phyloP scores from a whole-genome alignment of 2,329 filamentous ascomycete species.

The Cytospora chrysosperma region DNA sequence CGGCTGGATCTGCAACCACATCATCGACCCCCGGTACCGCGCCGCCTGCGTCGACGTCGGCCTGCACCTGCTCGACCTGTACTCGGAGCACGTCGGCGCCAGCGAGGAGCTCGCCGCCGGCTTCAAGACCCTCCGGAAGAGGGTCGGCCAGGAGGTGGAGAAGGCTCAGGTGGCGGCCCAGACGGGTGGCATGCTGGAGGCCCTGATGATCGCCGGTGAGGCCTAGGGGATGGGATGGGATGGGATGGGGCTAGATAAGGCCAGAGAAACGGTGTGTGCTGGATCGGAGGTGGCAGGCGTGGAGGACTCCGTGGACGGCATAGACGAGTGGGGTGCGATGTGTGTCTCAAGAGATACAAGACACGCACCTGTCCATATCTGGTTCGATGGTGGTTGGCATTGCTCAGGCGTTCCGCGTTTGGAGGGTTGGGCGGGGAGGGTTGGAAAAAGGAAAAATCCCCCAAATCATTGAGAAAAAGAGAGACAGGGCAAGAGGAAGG shows the following conservation, averaged over 20 bases:
- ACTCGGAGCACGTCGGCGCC: slow-evolving; percentile 74
- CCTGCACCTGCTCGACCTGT: slow-evolving; percentile 81
- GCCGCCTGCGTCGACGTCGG: slow-evolving; percentile 79
- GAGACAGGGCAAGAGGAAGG: not conserved
- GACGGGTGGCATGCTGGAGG: slow-evolving; percentile 85
- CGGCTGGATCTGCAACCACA: slow-evolving; percentile 76
- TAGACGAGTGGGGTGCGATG: not conserved
- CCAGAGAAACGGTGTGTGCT: not conserved
- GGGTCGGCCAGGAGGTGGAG: slow-evolving; percentile 76
- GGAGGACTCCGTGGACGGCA: not conserved
- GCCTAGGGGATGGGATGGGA: not conserved
- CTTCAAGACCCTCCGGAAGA: slow-evolving; percentile 66
- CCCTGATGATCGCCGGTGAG: slow-evolving; percentile 48
- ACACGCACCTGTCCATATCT: not conserved
- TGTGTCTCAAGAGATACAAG: not conserved
- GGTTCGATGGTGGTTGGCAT: slow-evolving; percentile 17
- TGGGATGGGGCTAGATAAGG: not conserved
- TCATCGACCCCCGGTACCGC: slow-evolving; percentile 80
- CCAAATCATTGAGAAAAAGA: not conserved
- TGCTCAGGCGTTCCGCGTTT: slow-evolving; percentile 20
- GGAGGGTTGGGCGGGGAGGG: too few relatives aligned
- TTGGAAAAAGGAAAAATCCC: not conserved
- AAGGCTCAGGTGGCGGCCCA: slow-evolving; percentile 78
- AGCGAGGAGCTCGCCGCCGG: slow-evolving; percentile 70
- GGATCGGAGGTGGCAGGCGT: not conserved